Evolutionary conservation across 2,329 filamentous ascomycete species (phyloP).

Genomic region (Penicillium sp.): DNA sequence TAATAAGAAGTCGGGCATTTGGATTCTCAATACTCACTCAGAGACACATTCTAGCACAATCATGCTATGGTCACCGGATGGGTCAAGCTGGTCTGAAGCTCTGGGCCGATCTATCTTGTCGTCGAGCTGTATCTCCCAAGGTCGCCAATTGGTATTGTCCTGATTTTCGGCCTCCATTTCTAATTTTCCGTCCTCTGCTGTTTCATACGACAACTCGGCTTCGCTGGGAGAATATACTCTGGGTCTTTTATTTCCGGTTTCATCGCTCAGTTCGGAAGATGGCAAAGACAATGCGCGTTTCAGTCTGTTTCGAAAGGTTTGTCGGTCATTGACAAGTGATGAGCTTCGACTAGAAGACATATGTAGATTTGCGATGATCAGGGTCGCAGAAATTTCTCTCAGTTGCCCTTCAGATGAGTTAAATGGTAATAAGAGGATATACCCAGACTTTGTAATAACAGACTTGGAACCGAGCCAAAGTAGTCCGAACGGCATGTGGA

Average conservation of each 20-base stretch:
- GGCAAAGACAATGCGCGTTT: neutral
- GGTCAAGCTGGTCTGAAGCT: neutral
- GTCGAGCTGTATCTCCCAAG: neutral
- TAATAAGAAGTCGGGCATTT: neutral
- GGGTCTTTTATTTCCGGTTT: neutral
- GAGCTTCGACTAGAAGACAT: neutral
- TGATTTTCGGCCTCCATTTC: neutral
- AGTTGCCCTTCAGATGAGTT: neutral
- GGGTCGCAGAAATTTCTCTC: neutral
- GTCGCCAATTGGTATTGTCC: neutral
- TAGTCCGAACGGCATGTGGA: neutral
- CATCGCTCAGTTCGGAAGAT: neutral
- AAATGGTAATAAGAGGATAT: neutral
- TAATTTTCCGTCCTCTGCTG: neutral
- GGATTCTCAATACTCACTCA: neutral
- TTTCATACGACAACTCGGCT: neutral
- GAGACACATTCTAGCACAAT: neutral
- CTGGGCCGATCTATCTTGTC: neutral
- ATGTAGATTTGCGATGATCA: neutral
- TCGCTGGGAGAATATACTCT: neutral
- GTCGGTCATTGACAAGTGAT: neutral
- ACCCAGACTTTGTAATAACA: neutral
- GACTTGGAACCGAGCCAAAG: neutral
- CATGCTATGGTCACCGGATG: neutral
- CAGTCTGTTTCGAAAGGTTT: neutral